Evolutionary conservation across 169 alveolate genomes (phyloP).

Genomic region (Babesia bigemina): DNA sequence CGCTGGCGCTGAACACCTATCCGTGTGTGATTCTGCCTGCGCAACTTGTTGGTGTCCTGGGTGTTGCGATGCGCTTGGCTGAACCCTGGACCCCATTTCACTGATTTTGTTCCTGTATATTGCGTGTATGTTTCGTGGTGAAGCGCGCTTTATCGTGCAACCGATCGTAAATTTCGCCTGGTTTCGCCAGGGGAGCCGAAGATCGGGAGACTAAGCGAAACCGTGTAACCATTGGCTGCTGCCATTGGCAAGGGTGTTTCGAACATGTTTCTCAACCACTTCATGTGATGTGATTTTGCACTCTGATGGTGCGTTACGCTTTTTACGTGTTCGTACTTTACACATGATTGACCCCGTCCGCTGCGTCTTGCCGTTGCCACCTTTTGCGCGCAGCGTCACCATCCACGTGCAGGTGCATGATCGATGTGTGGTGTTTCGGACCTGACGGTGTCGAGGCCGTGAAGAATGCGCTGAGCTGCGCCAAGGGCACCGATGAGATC

Average conservation of each 20-base stretch:
- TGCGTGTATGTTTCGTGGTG: too few species aligned
- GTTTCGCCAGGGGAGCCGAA: slow-evolving; percentile 57
- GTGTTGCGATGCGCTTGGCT: neutral
- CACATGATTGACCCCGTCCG: too few species aligned
- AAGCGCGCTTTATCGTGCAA: neutral
- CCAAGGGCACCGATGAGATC: slow-evolving; percentile 61
- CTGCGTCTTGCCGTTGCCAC: too few species aligned
- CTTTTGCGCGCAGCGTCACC: too few species aligned
- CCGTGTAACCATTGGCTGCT: slow-evolving; percentile 59
- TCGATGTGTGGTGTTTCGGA: slow-evolving; percentile 93
- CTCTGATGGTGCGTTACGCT: neutral
- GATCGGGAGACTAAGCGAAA: slow-evolving; percentile 63
- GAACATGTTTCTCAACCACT: slow-evolving; percentile 10
- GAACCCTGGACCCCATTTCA: too few species aligned
- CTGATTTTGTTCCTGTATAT: too few species aligned
- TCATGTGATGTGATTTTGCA: neutral
- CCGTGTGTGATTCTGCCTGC: neutral
- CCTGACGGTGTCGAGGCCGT: slow-evolving; percentile 98
- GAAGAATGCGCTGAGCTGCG: slow-evolving; percentile 88
- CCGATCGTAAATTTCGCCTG: slow-evolving; percentile 65
- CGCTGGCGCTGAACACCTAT: neutral
- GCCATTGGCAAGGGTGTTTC: slow-evolving; percentile 66
- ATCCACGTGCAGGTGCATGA: slow-evolving; percentile 80
- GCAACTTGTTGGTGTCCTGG: neutral
- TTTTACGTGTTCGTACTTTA: too few species aligned